Base-by-base conservation (phyloP, 495 filamentous ascomycete genomes). In the Neurospora africana region DNA sequence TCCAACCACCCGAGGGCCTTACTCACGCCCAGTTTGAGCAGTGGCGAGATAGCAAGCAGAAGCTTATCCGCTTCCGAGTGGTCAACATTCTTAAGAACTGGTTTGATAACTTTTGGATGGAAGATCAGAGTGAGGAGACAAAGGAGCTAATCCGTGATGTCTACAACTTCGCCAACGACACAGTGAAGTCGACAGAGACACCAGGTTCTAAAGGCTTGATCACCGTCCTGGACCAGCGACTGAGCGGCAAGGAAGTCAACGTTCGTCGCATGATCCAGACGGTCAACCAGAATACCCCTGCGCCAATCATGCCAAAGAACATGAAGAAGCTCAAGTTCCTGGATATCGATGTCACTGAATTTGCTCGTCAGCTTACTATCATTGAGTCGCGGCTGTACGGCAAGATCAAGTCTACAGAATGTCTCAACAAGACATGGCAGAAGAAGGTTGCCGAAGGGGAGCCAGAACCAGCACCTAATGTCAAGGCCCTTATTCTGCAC, bases 291-390 rank as follows among this genome's bases (percentile, higher is more conserved):
- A 88, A 92, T 37, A 88, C 91, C 1, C 95, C 95, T 10, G 83
- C 91, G 65, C 93, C 95, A 13, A 98, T 98, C 75, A 89, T 98
- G 78, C 95, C 95, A 0, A 98, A 97, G 88, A 97, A 97, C 81
- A 97, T 98, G 93, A 98, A 95, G 89, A 98, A 97, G 80, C 89
- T 99, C 74, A 99, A 98, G 81, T 98, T 99, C 83, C 86, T 98
- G 69, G 96, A 99, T 78, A 98, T 99, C 72, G 95, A 99, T 78
- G 90, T 92, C 15, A 92, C 91, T 2, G 95, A 99, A 80, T 98
- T 99, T 82, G 95, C 95, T 30, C 89, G 95, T 39, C 95, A 99
- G 81, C 84, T 99, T 71, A 99, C 95, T 2, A 97, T 99, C 76
- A 97, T 98, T 72, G 95, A 98, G 79, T 97, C 94, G 6, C 91